Evolutionary conservation across 495 filamentous ascomycete species (phyloP).

Genomic region (Xylaria acuta): DNA sequence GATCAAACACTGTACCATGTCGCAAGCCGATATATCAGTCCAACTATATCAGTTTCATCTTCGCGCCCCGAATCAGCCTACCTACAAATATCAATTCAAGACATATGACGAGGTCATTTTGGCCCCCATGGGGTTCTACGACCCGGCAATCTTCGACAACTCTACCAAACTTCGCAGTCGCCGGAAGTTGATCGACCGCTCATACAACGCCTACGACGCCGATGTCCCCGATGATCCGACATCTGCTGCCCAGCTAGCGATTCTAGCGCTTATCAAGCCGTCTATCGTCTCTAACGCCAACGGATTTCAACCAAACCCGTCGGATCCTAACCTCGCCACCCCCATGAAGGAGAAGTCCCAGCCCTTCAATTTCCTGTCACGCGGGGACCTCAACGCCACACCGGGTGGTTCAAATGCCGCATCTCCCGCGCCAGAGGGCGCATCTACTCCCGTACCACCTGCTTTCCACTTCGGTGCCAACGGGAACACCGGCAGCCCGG

Average conservation of each 20-base stretch:
- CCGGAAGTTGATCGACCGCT: slow-evolving; percentile 78
- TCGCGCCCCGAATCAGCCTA: slow-evolving; percentile 84
- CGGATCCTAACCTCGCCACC: slow-evolving; percentile 51
- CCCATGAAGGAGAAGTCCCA: slow-evolving; percentile 60
- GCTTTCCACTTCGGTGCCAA: slow-evolving; percentile 58
- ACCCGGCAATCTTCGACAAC: slow-evolving; percentile 85
- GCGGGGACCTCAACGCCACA: slow-evolving; percentile 65
- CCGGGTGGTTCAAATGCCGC: slow-evolving; percentile 84
- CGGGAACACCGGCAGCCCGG: slow-evolving; percentile 51
- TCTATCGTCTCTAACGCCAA: slow-evolving; percentile 50
- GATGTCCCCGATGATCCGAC: slow-evolving; percentile 86
- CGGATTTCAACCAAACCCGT: slow-evolving; percentile 42
- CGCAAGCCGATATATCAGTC: slow-evolving; percentile 80
- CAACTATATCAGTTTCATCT: slow-evolving; percentile 87
- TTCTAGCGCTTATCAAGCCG: slow-evolving; percentile 73
- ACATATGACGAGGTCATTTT: slow-evolving; percentile 92
- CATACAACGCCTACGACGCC: slow-evolving; percentile 88
- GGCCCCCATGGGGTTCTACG: slow-evolving; percentile 88
- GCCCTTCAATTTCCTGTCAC: slow-evolving; percentile 61
- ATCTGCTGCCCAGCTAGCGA: slow-evolving; percentile 82
- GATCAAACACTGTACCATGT: slow-evolving; percentile 84
- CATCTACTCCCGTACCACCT: slow-evolving; percentile 67
- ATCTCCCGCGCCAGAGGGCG: slow-evolving; percentile 82
- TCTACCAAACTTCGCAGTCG: slow-evolving; percentile 76
- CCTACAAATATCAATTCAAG: slow-evolving; percentile 90